These are phyloP conservation scores for Reutealis trisperma DNA, from an alignment of 345 rosid species.

Conservation along the genomic window DNA sequence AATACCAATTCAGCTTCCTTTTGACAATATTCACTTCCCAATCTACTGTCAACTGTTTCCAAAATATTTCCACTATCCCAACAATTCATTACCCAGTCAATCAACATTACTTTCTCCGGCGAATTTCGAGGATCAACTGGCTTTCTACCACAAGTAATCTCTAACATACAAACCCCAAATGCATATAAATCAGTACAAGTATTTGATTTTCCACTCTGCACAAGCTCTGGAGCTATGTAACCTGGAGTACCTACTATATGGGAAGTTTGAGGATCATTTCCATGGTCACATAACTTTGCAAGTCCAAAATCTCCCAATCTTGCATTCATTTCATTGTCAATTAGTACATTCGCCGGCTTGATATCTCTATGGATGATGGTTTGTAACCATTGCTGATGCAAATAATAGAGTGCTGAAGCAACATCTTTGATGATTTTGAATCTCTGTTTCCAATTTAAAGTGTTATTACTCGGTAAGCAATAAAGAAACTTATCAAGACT, in stretches of 20 bases:
- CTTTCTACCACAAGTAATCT: not conserved
- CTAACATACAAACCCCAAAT: not conserved
- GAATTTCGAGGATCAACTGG: not conserved
- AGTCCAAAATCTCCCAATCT: not conserved
- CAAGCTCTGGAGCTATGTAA: not conserved
- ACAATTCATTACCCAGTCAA: not conserved
- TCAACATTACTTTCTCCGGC: not conserved
- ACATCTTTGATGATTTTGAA: not conserved
- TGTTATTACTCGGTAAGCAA: not conserved
- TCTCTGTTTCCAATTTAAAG: not conserved
- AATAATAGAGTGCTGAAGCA: not conserved
- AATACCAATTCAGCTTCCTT: not conserved
- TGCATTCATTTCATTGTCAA: not conserved
- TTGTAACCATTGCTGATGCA: not conserved
- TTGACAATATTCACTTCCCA: not conserved
- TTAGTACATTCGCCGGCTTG: not conserved
- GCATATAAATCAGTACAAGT: not conserved
- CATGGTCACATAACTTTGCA: not conserved
- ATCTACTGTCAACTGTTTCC: not conserved
- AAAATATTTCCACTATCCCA: not conserved
- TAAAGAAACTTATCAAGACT: not conserved
- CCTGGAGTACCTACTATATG: not conserved
- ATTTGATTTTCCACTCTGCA: not conserved
- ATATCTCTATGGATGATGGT: not conserved
- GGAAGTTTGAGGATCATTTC: not conserved